Evolutionary conservation across 2,329 filamentous ascomycete genomes (phyloP), one percentile per base, ranked within the genome.

Genomic region (Fusarium albosuccineum): DNA sequence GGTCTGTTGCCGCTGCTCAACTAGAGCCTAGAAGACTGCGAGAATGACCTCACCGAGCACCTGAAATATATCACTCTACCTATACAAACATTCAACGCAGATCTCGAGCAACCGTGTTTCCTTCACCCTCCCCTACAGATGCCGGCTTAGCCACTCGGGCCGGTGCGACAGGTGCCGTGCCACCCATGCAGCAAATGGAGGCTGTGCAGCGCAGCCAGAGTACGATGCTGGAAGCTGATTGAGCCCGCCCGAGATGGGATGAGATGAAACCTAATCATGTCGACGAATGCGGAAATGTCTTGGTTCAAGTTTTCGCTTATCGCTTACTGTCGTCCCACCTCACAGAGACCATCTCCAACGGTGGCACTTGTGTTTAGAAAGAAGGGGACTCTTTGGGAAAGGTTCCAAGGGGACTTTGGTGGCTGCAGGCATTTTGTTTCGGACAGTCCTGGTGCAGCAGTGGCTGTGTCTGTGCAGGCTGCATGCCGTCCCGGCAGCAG

Each of bases 131-230:
- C 13, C 7, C 13, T 41, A 57, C 57, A 48, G 40, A 34, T 54
- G 58, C 41, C 62, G 48, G 62, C 51, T 63, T 58, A 42, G 45
- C 63, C 62, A 66, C 52, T 54, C 62, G 64, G 64, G 33, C 64
- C 64, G 64, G 44, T 59, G 63, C 64, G 52, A 53, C 53, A 16
- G 45, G 26, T 49, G 45, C 44, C 53, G 62, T 54, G 49, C 44
- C 16, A 66, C 51, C 58, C 62, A 50, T 62, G 62, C n/a, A 54
- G 22, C 22, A 22, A 22, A 11, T 30, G 62, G 62, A 33, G 63
- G 63, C 63, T 63, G 64, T 60, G 53, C 64, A 40, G 45, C 30
- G 42, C 11, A 22, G 22, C 22, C 22, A 22, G 22, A 22, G 22
- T 5, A 5, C 4, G 22, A 5, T 22, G 22, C 22, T 22, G 22